A percentile compares a stretch with the other conserved stretches of the same genome.
These are phyloP conservation scores for Ascochyta pisi DNA, from an alignment of 2,329 filamentous ascomycete species.

Conservation along the genomic window DNA sequence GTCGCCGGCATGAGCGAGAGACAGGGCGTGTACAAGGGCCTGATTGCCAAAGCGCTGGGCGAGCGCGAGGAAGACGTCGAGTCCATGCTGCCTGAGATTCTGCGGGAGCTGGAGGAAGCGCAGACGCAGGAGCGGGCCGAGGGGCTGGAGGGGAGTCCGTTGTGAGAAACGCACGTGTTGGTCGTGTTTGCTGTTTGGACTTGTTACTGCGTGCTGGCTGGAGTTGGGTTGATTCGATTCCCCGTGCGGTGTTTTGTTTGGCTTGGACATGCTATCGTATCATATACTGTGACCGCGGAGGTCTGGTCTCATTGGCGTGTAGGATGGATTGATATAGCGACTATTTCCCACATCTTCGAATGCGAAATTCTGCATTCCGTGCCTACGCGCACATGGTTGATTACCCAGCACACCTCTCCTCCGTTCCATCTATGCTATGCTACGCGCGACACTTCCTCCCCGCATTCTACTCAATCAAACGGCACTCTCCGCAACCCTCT, in stretches of 20 bases:
- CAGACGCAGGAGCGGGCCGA: conserved; percentile 49
- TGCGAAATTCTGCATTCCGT: conserved; percentile 5
- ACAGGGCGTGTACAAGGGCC: conserved; percentile 74
- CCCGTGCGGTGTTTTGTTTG: too few species aligned
- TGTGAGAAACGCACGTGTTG: conserved; percentile 11
- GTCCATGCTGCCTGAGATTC: conserved; percentile 61
- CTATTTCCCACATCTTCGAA: background rate
- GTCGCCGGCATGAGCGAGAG: conserved; percentile 75
- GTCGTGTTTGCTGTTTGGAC: too few species aligned
- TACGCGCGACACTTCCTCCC: background rate
- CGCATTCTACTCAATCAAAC: conserved; percentile 67
- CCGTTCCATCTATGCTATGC: background rate
- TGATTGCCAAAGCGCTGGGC: conserved; percentile 73
- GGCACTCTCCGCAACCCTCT: conserved; percentile 73
- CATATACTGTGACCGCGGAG: too few species aligned
- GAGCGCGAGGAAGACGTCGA: conserved; percentile 74
- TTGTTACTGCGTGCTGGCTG: too few species aligned
- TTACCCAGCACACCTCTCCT: background rate
- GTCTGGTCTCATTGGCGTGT: background rate
- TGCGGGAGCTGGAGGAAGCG: conserved; percentile 57
- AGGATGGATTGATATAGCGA: background rate
- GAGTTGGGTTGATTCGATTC: too few species aligned
- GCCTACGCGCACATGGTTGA: background rate
- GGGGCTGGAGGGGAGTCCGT: conserved; percentile 43
- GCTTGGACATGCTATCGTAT: too few species aligned